Conservation (phyloP, 179 eudicot species). For the Carnegiea gigantea region DNA sequence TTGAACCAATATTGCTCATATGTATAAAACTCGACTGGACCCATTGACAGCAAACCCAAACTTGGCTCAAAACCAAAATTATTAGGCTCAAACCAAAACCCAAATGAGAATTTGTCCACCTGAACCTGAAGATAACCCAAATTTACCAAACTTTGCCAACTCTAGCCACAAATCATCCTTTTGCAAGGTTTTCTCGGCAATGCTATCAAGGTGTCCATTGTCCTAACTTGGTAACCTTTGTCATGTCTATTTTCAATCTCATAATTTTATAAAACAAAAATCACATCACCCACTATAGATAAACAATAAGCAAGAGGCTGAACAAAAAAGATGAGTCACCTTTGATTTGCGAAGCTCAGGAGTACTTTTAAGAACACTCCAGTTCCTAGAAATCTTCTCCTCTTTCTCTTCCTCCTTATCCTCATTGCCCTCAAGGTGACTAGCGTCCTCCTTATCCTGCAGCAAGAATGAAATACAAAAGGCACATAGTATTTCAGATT, state of each 20-base stretch:
- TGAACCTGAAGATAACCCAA: not conserved
- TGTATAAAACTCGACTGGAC: not conserved
- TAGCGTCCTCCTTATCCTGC: slow-evolving; percentile 82
- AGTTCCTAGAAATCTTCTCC: slow-evolving; percentile 76
- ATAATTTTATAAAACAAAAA: not conserved
- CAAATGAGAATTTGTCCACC: not conserved
- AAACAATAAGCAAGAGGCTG: not conserved
- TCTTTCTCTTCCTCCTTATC: slow-evolving; percentile 43
- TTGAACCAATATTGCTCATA: not conserved
- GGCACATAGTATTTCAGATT: slow-evolving; percentile 2
- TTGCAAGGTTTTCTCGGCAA: not conserved
- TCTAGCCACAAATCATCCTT: not conserved
- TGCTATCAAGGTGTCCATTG: not conserved
- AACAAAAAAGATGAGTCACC: slow-evolving; percentile 41
- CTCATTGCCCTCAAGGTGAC: slow-evolving; percentile 55
- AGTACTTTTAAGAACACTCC: slow-evolving; percentile 87
- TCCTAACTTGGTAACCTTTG: not conserved
- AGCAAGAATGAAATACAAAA: slow-evolving; percentile 10
- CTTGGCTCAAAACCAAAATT: not conserved
- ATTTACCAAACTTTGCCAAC: not conserved
- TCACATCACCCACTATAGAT: not conserved
- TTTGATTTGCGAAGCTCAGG: slow-evolving; percentile 76
- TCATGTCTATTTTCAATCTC: not conserved
- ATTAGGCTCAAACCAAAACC: not conserved
- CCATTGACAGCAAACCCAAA: not conserved